phyloP scores from a whole-genome alignment of 495 filamentous ascomycete genomes.

The Xylaria cubensis region DNA sequence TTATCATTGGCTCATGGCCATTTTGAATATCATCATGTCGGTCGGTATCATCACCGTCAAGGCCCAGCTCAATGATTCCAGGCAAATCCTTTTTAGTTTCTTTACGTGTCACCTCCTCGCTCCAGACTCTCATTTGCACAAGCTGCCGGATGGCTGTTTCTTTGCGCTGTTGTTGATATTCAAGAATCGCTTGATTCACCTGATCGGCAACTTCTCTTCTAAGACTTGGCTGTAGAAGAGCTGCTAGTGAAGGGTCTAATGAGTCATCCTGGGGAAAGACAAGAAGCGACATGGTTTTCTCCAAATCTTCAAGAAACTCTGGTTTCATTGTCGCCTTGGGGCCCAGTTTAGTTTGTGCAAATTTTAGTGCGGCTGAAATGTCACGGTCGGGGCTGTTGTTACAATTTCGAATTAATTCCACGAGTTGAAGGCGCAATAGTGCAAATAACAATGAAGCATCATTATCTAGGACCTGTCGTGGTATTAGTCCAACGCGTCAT shows the following conservation, averaged over 20 bases:
- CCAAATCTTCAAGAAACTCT: conserved; percentile 84
- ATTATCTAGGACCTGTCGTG: conserved; percentile 78
- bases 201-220: conserved; percentile 77
- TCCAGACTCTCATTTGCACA: conserved; percentile 82
- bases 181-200: conserved; percentile 88
- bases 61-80: conserved; percentile 71
- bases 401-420: conserved; percentile 87
- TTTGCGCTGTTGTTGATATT: conserved; percentile 69
- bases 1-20: conserved; percentile 68
- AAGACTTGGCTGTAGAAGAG: conserved; percentile 80
- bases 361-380: conserved; percentile 81
- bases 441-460: conserved; percentile 88
- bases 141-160: conserved; percentile 83
- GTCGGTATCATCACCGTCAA: conserved; percentile 58
- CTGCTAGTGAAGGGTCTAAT: conserved; percentile 75
- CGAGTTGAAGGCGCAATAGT: conserved; percentile 86
- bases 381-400: conserved; percentile 63
- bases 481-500: conserved; percentile 37
- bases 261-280: conserved; percentile 79
- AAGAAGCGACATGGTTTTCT: conserved; percentile 89
- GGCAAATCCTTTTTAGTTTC: conserved; percentile 78
- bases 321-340: conserved; percentile 84
- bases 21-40: conserved; percentile 37
- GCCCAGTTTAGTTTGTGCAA: conserved; percentile 85
- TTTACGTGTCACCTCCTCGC: conserved; percentile 74